These are phyloP conservation scores for Salicornia ramosissima DNA, from an alignment of 148 eudicot genomes.

Conservation along the genomic window DNA sequence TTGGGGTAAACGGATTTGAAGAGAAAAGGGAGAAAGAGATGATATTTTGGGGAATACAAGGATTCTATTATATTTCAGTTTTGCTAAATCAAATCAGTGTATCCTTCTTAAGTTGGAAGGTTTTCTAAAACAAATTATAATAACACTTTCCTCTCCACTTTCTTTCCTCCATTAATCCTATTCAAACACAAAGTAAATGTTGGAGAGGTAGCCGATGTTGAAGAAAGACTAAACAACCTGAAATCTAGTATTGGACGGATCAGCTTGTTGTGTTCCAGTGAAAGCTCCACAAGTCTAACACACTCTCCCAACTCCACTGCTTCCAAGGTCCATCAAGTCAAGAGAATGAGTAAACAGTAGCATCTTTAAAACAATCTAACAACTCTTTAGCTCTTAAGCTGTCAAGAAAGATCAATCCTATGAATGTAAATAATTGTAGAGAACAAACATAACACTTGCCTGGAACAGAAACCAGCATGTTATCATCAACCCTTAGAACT, in stretches of 20 bases:
- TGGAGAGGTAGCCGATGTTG: conserved; percentile 13
- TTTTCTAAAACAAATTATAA: too few species aligned
- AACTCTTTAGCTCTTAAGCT: background rate
- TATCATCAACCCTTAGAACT: conserved; percentile 80
- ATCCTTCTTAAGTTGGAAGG: background rate
- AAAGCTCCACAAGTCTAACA: conserved; percentile 86
- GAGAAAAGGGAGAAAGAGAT: background rate
- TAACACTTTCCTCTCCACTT: background rate
- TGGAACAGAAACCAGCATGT: conserved; percentile 83
- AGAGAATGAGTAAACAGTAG: conserved; percentile 3
- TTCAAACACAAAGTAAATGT: background rate
- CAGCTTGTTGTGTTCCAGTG: conserved; percentile 97
- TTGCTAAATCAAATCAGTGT: background rate
- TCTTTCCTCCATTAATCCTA: background rate
- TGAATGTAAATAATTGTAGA: background rate
- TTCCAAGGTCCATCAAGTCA: conserved; percentile 24
- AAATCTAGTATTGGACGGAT: conserved; percentile 92
- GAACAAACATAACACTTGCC: conserved; percentile 44
- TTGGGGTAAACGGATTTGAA: background rate
- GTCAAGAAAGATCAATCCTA: conserved; percentile 11
- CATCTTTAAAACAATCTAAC: background rate
- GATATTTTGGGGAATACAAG: too few species aligned
- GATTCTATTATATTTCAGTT: background rate
- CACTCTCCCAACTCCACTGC: conserved; percentile 94
- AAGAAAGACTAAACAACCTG: conserved; percentile 50